These are phyloP conservation scores for Aspergillus ostianus DNA, from an alignment of 495 filamentous ascomycete genomes.

Conservation along the genomic window DNA sequence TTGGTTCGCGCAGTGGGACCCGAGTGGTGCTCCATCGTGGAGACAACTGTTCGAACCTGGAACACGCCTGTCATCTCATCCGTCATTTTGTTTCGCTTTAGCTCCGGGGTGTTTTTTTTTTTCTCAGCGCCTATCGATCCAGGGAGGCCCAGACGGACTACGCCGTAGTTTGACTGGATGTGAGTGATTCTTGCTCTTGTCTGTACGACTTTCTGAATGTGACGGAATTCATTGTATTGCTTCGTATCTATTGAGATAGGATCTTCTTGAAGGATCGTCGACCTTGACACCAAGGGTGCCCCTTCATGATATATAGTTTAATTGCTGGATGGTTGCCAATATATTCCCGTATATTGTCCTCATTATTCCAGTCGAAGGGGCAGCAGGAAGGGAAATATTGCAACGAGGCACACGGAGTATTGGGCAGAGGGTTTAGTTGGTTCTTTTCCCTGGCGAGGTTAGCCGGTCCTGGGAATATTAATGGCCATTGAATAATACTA, in stretches of 20 bases:
- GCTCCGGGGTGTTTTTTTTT: background rate
- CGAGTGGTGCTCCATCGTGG: constrained; percentile 16
- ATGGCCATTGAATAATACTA: background rate
- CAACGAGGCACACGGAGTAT: background rate
- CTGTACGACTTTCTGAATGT: background rate
- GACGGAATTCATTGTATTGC: background rate
- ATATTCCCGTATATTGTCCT: background rate
- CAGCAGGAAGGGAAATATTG: background rate
- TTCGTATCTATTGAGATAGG: too few species aligned
- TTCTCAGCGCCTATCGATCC: background rate
- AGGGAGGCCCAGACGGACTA: too few species aligned
- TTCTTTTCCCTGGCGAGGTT: background rate
- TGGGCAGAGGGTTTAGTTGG: background rate
- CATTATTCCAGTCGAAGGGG: background rate
- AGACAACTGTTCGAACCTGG: constrained; percentile 24
- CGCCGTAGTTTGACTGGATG: background rate
- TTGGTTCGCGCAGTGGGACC: constrained; percentile 19
- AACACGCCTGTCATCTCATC: constrained; percentile 22
- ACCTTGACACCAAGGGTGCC: background rate
- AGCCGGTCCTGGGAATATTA: background rate
- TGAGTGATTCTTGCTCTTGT: background rate
- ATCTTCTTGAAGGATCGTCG: background rate
- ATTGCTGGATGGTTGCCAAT: background rate
- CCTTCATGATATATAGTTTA: background rate
- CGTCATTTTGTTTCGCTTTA: constrained; percentile 11